Conservation (phyloP, 202 grass and related monocot species). For the Cymbopogon flexuosus region DNA sequence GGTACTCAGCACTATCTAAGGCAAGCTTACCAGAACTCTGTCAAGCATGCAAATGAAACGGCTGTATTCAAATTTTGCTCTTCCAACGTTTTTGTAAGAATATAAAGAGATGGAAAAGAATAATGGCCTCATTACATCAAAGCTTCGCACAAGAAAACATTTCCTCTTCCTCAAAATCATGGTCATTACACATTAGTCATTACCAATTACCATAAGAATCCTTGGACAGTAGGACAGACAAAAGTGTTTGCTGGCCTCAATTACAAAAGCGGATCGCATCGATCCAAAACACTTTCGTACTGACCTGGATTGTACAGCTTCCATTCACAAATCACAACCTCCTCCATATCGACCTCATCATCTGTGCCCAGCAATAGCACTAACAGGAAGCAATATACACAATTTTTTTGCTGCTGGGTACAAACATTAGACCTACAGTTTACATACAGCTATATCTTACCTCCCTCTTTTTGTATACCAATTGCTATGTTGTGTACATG, state of each 20-base stretch:
- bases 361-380: no score
- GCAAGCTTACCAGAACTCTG: neutral
- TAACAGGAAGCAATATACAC: no score
- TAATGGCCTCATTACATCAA: neutral
- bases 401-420: no score
- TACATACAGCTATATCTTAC: no score
- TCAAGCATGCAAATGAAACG: neutral
- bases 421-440: no score
- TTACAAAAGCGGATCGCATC: conserved; percentile 17
- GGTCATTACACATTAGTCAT: neutral
- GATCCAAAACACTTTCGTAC: neutral
- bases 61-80: neutral
- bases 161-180: neutral
- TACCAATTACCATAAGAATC: neutral
- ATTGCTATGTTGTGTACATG: no score
- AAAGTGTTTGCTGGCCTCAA: conserved; percentile 26
- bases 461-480: no score
- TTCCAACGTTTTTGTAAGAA: neutral
- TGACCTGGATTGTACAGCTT: conserved; percentile 16
- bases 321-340: conserved; percentile 3
- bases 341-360: no score
- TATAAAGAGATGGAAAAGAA: neutral
- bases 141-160: neutral
- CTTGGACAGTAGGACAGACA: conserved; percentile 7
- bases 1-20: no score